Percentiles rank a stretch among this genome's conserved stretches.
Conservation (phyloP, 2,329 filamentous ascomycete genomes). For the Fusarium abutilonis region DNA sequence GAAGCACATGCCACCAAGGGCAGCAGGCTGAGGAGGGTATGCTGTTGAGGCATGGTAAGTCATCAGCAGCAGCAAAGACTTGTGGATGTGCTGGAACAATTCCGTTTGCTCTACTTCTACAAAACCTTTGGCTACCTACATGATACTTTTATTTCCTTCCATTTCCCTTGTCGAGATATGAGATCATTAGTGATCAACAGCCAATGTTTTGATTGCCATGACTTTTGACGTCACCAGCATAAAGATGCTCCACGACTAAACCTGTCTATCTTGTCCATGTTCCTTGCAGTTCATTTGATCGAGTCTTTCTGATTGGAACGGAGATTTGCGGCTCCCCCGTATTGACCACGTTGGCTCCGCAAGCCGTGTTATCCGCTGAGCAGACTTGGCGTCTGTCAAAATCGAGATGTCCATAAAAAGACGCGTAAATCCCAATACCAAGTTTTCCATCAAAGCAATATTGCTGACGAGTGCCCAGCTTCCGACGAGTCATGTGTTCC, state of each 20-base stretch:
- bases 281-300: slow-evolving; percentile 17
- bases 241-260: slow-evolving; percentile 15
- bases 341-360: slow-evolving; percentile 1
- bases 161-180: neutral
- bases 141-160: slow-evolving; percentile 8
- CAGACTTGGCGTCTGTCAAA: slow-evolving; percentile 26
- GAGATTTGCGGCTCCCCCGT: slow-evolving; percentile 36
- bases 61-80: neutral
- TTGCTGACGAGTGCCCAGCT: slow-evolving; percentile 2
- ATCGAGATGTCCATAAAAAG: slow-evolving; percentile 14
- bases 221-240: slow-evolving; percentile 35
- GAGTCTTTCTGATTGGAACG: slow-evolving; percentile 19
- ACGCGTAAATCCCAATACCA: neutral
- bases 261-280: slow-evolving; percentile 20
- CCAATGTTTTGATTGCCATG: neutral
- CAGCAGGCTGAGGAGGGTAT: slow-evolving; percentile 17
- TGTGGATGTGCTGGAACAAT: neutral
- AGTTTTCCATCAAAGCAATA: neutral
- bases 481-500: neutral
- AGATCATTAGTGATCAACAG: slow-evolving; percentile 26
- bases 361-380: slow-evolving; percentile 32
- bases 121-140: neutral
- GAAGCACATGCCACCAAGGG: slow-evolving; percentile 19
- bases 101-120: neutral
- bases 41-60: slow-evolving; percentile 26